phyloP scores from a whole-genome alignment of 768 basidiomycete genomes.

The Hemileccinum rubropunctum region DNA sequence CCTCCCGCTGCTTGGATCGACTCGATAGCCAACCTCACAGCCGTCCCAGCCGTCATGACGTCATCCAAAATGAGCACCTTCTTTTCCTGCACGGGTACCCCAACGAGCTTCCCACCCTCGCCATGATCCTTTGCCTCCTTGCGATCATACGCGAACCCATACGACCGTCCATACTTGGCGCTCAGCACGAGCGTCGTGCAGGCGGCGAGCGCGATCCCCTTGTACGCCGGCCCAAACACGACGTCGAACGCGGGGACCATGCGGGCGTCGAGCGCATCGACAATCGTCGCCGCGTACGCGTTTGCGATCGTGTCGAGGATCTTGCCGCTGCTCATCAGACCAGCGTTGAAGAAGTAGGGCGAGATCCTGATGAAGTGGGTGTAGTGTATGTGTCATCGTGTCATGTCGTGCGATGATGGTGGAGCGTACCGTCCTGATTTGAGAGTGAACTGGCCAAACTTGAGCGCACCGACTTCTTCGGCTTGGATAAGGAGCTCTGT shows the following conservation, averaged over 20 bases:
- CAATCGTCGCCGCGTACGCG: conserved; percentile 84
- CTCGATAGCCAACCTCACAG: conserved; percentile 79
- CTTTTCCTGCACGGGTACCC: conserved; percentile 76
- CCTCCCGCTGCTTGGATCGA: conserved; percentile 69
- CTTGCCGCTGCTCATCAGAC: conserved; percentile 79
- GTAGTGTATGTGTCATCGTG: background rate
- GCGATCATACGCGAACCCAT: conserved; percentile 89
- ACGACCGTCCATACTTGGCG: conserved; percentile 56
- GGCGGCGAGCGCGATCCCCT: conserved; percentile 92
- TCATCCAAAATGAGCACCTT: conserved; percentile 91
- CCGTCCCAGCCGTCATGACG: conserved; percentile 92
- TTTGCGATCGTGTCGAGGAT: conserved; percentile 73
- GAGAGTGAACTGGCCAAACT: conserved; percentile 89
- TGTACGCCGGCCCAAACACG: conserved; percentile 96
- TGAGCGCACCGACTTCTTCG: conserved; percentile 70
- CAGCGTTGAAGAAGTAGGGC: conserved; percentile 98
- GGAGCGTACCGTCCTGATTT: conserved; percentile 87
- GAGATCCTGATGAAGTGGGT: conserved; percentile 53
- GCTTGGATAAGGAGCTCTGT: conserved; percentile 65
- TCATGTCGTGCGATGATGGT: background rate
- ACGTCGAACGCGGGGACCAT: conserved; percentile 61
- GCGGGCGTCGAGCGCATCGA: conserved; percentile 36
- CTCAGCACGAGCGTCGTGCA: conserved; percentile 75
- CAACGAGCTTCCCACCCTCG: conserved; percentile 91
- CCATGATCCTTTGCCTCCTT: conserved; percentile 97